Evolutionary conservation across 345 rosid genomes (phyloP), one percentile per base, ranked within the genome.

Genomic region (Dipteronia sinensis): DNA sequence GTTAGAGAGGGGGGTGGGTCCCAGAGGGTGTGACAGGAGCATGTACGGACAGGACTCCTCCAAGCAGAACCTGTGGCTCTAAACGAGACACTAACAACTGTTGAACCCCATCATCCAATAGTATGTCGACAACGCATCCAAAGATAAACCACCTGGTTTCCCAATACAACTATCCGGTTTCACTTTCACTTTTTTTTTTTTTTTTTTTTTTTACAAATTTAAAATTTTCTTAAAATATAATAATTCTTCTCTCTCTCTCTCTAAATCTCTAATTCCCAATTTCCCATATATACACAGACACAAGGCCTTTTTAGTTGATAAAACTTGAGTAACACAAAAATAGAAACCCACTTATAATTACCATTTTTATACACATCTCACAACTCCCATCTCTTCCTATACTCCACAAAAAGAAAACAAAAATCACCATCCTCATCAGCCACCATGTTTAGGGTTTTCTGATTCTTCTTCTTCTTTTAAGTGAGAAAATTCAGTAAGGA

Each of bases 311-410:
- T 71, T 61, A 72, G 63, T 65, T 76, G 82, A 38, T 51, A 38
- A 34, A 63, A 72, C 65, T 71, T 34, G 38, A 4, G 44, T 65
- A 44, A 6, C 82, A 79, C 86, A 73, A 76, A 86, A 76, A 79
- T 76, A 72, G 88, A 81, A 85, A 85, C 78, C 65, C 79, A 34
- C 75, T 65, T 72, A 67, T 34, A 56, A 77, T 79, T 67, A 31
- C 76, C 71, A 42, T 71, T 56, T 70, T 56, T 72, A 49, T 49
- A 31, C 29, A 19, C 17, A 59, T 22, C 17, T 55, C 53, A n/a
- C 22, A 40, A 25, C 22, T 66, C 10, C 71, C 31, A 56, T 65
- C 64, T 71, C 62, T 66, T 71, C 22, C 59, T 49, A 44, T n/a
- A 49, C 11, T 38, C 58, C 55, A 25, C 8, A 49, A 49, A 49